Conservation (phyloP, 306 rosid species). For the Luffa acutangula region DNA sequence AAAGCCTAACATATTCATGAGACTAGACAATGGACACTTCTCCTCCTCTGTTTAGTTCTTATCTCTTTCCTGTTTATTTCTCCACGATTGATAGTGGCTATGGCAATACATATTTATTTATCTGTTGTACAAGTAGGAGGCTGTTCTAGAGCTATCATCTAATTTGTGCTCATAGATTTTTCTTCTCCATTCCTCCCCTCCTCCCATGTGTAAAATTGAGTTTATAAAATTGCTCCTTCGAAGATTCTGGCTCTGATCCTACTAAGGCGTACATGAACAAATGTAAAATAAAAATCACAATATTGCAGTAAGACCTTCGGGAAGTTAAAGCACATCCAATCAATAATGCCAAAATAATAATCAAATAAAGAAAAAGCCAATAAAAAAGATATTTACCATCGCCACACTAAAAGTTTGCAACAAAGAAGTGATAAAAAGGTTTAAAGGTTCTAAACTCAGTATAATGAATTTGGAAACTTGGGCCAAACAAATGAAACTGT, state of each 20-base stretch:
- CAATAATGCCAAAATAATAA: not conserved
- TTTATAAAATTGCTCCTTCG: not conserved
- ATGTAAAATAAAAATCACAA: not conserved
- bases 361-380: not conserved
- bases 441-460: not conserved
- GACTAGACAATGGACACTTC: not conserved
- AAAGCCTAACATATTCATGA: not conserved
- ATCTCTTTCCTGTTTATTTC: not conserved
- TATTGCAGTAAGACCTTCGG: not conserved
- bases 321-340: not conserved
- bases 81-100: not conserved
- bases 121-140: not conserved
- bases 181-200: not conserved
- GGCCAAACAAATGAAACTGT: not conserved
- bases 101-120: not conserved
- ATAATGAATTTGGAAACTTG: not conserved
- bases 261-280: not conserved
- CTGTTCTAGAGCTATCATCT: not conserved
- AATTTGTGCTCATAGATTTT: not conserved
- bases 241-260: not conserved
- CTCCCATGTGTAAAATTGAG: not conserved
- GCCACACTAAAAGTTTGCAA: not conserved
- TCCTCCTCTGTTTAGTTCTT: conserved; percentile 5
- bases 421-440: not conserved
- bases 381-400: not conserved